Percentiles rank a stretch among this genome's conserved stretches.
phyloP scores from a whole-genome alignment of 495 filamentous ascomycete genomes.

The Penicillium turbatum region DNA sequence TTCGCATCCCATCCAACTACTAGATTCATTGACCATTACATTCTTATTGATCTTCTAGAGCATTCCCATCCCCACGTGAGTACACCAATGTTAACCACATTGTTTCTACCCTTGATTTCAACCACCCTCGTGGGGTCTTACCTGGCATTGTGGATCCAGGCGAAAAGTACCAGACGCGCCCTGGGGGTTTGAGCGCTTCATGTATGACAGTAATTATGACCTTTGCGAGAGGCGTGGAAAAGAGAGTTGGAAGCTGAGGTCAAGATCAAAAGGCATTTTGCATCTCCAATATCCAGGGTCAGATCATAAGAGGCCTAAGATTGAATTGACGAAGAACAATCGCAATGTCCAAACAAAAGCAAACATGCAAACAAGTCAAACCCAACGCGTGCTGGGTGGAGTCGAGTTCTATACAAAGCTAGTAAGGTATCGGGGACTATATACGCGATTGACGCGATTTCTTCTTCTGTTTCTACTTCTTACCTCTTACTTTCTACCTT shows the following conservation, averaged over 20 bases:
- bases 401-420: constrained; percentile 30
- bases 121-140: too few species aligned
- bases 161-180: constrained; percentile 5
- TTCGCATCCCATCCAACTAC: too few species aligned
- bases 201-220: too few species aligned
- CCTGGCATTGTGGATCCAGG: background rate
- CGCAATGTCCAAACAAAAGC: background rate
- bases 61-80: too few species aligned
- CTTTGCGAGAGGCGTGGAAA: background rate
- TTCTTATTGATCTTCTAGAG: too few species aligned
- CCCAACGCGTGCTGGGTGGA: constrained; percentile 26
- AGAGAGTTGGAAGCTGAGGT: background rate
- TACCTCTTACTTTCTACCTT: background rate
- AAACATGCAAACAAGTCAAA: background rate
- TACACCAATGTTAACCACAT: too few species aligned
- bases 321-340: too few species aligned
- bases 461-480: constrained; percentile 1
- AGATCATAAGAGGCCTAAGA: too few species aligned
- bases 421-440: constrained; percentile 26
- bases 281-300: background rate
- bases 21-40: too few species aligned
- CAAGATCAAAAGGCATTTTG: background rate
- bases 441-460: constrained; percentile 33
- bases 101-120: too few species aligned
- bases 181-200: background rate